These are phyloP conservation scores for Hypoxylon crocopeplum DNA, from an alignment of 495 filamentous ascomycete genomes.

Conservation along the genomic window DNA sequence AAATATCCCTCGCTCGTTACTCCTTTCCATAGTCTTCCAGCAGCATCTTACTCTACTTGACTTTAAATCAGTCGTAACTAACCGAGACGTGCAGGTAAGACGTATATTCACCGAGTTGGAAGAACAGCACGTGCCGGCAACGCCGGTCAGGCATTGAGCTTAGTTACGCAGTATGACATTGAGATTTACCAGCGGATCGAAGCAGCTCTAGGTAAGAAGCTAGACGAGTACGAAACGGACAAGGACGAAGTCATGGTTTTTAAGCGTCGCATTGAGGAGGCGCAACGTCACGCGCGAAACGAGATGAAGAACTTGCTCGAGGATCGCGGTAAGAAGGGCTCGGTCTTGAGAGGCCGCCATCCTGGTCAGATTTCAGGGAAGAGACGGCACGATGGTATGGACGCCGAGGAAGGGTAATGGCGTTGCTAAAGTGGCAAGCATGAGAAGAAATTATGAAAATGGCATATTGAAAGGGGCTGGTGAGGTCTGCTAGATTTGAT, in stretches of 20 bases:
- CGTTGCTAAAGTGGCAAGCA: background rate
- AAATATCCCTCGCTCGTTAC: too few relatives aligned
- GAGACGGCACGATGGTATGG: constrained; percentile 78
- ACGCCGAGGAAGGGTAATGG: constrained; percentile 73
- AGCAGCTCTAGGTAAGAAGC: constrained; percentile 75
- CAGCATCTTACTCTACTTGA: too few relatives aligned
- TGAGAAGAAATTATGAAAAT: background rate
- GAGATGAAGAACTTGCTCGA: constrained; percentile 87
- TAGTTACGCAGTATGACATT: constrained; percentile 92
- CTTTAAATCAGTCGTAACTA: too few relatives aligned
- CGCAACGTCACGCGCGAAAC: constrained; percentile 78
- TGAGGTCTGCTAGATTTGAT: constrained; percentile 7
- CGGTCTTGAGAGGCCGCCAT: constrained; percentile 60
- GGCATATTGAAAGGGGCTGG: background rate
- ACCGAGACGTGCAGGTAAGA: constrained; percentile 61
- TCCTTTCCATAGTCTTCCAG: background rate
- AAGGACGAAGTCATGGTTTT: constrained; percentile 92
- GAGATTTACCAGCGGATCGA: constrained; percentile 89
- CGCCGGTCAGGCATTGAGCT: constrained; percentile 77
- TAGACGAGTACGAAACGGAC: constrained; percentile 68
- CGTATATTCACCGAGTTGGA: constrained; percentile 94
- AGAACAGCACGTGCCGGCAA: constrained; percentile 92
- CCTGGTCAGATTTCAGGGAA: constrained; percentile 55
- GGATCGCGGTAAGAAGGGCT: constrained; percentile 70
- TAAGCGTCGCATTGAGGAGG: constrained; percentile 78